Evolutionary conservation across 495 filamentous ascomycete species (phyloP), one percentile per base, ranked within the genome.

Genomic region (Neurospora sp.): DNA sequence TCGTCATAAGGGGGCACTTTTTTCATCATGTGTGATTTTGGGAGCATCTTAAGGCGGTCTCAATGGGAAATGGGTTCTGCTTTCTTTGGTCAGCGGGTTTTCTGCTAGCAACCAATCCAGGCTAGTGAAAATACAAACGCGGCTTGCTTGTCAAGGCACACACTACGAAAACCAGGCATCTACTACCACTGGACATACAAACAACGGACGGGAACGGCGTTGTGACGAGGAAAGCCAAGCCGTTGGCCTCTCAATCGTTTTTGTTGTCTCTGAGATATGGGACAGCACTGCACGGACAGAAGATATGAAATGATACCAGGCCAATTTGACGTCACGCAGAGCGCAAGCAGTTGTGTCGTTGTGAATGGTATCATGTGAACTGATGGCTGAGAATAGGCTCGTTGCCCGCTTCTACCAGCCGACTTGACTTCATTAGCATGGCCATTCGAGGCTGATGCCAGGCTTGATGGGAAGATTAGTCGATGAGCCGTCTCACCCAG

Each of bases 41-140:
- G 77, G 78, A 77, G 78, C 78, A 79, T 79, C 75, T 78, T 75
- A 71, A 66, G 78, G 78, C 75, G 78, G 77, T 79, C 77, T 78
- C 46, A 74, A 40, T 38, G 73, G 73, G 73, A 74, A 74, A 71
- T 70, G 54, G 54, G 54, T 70, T 71, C 73, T 74, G 73, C 72
- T 73, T 41, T 69, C 39, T 39, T 66, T 59, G 20, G 18, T 73
- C 59, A 38, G 40, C 38, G 39, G 42, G 72, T 70, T 73, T 71
- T 35, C 69, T 66, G 54, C 72, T 73, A 71, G 72, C 72, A 73
- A 41, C 44, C 69, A 71, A 66, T n/a, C 69, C 20, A 59, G 66
- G 72, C 72, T 73, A 73, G 72, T 40, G 48, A 73, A 66, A 66
- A 71, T 70, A 73, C 69, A 73, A 42, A 54, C 66, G 40, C 72